Base-by-base conservation (phyloP, 257 asterid species). In the Primulina eburnea region DNA sequence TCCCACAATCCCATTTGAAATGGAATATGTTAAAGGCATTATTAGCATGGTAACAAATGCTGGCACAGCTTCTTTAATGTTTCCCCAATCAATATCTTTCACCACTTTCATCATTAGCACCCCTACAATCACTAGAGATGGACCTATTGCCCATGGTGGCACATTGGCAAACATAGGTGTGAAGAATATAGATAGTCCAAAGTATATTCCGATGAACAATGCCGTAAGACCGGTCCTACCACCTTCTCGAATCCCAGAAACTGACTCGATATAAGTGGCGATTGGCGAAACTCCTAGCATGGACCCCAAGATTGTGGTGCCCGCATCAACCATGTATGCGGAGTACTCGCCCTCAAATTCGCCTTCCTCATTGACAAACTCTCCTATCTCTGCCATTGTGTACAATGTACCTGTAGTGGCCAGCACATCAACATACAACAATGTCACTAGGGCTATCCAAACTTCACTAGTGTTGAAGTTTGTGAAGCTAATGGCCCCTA, bases 111-210 rank as follows among this genome's bases (percentile, higher is more conserved):
- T 83, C 91, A 86, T 88, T 85, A 88, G 58, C 29, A 90, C 97
- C 33, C 97, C 97, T 30, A 90, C 95, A 79, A 90, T 81, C 67
- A 90, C 90, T 7, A 90, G 84, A 7, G 97, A 90, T 16, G 95
- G 95, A 24, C 97, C 97, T 32, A 88, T 72, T 16, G 95, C 95
- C 95, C 95, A 90, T 21, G 95, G 90, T 29, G 97, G 97, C 50
- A 90, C 95, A 47, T 86, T 86, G 0, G 85, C 79, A 2, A 90
- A 62, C 73, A 90, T 11, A 3, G 97, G 95, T 2, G 89, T 81
- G 59, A 90, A 84, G 47, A 86, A 80, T 3, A 86, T 0, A 1
- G 95, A 84, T 0, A 88, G 1, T 0, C 87, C 85, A 21, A 90
- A 90, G 75, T 86, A 90, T 2, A 80, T 12, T 4, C 93, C 97